A percentile compares a stretch with the other conserved stretches of the same genome.
These are phyloP conservation scores for Aureobasidium lini DNA, from an alignment of 2,329 filamentous ascomycete species.

Conservation along the genomic window DNA sequence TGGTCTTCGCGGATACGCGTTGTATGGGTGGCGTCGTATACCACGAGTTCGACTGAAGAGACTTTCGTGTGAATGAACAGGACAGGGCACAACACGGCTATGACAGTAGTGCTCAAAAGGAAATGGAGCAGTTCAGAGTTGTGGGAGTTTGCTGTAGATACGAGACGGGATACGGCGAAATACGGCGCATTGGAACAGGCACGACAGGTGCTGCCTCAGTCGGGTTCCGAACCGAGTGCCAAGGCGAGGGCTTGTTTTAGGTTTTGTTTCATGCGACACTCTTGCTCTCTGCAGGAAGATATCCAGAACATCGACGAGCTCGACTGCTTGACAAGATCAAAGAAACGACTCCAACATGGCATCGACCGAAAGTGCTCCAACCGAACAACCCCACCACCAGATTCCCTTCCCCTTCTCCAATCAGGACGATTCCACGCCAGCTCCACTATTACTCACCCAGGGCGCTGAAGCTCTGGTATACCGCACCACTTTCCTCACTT, in stretches of 20 bases:
- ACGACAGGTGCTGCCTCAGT: background rate
- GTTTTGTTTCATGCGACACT: background rate
- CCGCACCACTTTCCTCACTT: conserved; percentile 69
- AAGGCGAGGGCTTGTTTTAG: background rate
- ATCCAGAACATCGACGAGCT: too few species aligned
- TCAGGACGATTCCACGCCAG: conserved; percentile 34
- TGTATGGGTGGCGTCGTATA: background rate
- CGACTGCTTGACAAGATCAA: too few species aligned
- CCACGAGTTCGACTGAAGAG: too few species aligned
- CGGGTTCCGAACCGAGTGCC: background rate
- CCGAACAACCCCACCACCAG: background rate
- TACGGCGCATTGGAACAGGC: background rate
- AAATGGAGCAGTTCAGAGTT: background rate
- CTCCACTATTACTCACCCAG: conserved; percentile 72
- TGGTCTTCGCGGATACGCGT: background rate
- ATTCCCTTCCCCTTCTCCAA: conserved; percentile 60
- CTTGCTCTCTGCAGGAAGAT: too few species aligned
- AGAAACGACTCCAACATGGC: background rate
- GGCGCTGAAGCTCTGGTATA: conserved; percentile 95
- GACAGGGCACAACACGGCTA: background rate
- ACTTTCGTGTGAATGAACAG: too few species aligned
- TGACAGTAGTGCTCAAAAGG: background rate
- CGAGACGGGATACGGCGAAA: background rate
- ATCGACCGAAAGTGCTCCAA: background rate
- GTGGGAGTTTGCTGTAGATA: background rate